A percentile compares a stretch with the other conserved stretches of the same genome.
Evolutionary conservation across 257 asterid genomes (phyloP).

Genomic region (Leonotis leonurus): DNA sequence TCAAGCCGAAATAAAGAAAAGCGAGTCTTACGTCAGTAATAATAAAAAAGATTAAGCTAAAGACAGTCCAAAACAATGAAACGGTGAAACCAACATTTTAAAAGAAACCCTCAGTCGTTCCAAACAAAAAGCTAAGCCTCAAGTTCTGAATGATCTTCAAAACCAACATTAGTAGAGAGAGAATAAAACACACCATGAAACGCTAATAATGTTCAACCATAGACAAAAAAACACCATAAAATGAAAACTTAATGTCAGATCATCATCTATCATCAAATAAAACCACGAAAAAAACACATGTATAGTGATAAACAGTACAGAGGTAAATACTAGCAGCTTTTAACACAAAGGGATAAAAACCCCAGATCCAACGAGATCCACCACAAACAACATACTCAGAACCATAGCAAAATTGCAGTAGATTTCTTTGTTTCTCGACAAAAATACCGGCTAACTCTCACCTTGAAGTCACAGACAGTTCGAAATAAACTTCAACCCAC

Average conservation of each 20-base stretch:
- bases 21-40: background rate
- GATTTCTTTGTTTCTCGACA: background rate
- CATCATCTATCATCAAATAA: constrained; percentile 5
- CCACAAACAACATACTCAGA: background rate
- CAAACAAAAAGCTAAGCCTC: background rate
- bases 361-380: constrained; percentile 27
- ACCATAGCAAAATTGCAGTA: constrained; percentile 8
- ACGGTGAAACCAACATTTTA: background rate
- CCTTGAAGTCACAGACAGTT: background rate
- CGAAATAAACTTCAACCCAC: background rate
- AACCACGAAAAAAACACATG: background rate
- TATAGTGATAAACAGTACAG: background rate
- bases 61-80: background rate
- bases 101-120: background rate
- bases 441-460: background rate
- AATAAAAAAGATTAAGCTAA: no score
- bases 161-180: background rate
- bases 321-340: background rate
- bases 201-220: background rate
- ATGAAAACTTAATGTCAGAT: background rate
- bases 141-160: background rate
- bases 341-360: background rate
- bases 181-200: background rate
- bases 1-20: background rate
- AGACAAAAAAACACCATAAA: background rate